Evolutionary conservation across 2,329 filamentous ascomycete species (phyloP), one percentile per base, ranked within the genome.

Genomic region (Incumbomyces delicatus): DNA sequence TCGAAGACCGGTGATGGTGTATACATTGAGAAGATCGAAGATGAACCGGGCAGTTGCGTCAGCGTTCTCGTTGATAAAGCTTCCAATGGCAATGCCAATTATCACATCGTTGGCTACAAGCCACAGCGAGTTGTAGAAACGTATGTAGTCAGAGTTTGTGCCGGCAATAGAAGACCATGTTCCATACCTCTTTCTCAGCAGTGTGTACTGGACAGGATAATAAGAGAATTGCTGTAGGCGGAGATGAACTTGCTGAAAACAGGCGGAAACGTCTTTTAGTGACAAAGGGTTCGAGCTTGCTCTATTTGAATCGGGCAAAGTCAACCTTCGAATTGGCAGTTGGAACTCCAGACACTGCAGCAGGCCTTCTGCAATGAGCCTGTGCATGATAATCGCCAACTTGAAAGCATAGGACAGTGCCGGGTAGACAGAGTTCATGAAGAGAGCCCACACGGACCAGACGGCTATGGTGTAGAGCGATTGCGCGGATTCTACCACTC

Each of bases 51-150:
- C 88, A 1, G 95, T 87, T 73, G 84, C 87, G 46, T 80, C 76
- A 1, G 87, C 83, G 58, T 98, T 95, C 62, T 98, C 92, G 52
- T 96, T 90, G 51, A 98, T 94, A 63, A 95, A 98, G 1, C 88
- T 94, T 0, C 92, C 94, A 6, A 98, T 69, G 1, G 92, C 92
- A 55, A 98, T 95, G 20, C 92, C 94, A 50, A 98, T 96, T 54
- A 98, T 98, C 39, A 98, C 85, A 67, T 98, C 92, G 68, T 98
- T 98, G 27, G 89, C 89, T 17, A 98, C 92, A 7, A 98, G 83
- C 92, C 92, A 98, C 3, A 98, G 72, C 60, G 88, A 95, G 64
- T 98, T 98, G 69, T 96, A 98, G 66, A 98, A 98, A 13, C 92
- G 84, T 55, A 98, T 98, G 63, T 98, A 98, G 64, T 98, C 92